A percentile compares a stretch with the other conserved stretches of the same genome.
Conservation (phyloP, 1,284 basidiomycete species). For the Filobasidium uniguttulatum region DNA sequence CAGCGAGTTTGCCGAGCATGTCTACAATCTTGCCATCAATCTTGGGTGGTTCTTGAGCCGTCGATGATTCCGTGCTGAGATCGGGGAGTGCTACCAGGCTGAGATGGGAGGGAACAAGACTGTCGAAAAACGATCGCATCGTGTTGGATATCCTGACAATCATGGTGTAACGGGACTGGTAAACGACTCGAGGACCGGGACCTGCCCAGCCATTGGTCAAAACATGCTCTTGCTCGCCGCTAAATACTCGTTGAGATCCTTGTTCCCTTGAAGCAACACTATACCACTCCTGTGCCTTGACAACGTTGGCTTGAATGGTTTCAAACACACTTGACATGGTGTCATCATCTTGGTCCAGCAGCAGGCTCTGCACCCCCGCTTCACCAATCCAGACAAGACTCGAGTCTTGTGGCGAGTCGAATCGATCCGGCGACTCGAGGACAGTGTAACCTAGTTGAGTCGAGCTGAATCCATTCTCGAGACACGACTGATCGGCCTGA, state of each 20-base stretch:
- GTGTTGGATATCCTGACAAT: constrained; percentile 24
- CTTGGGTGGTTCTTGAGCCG: no score
- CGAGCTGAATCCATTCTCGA: not conserved
- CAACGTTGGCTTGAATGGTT: constrained; percentile 7
- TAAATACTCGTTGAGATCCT: not conserved
- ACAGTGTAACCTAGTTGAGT: not conserved
- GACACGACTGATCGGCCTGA: constrained; percentile 18
- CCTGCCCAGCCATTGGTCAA: not conserved
- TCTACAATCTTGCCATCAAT: no score
- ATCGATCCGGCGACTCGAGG: not conserved
- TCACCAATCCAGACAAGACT: constrained; percentile 29
- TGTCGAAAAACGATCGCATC: constrained; percentile 28
- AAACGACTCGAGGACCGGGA: not conserved
- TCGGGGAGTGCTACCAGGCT: constrained; percentile 32
- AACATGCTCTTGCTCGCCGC: no score
- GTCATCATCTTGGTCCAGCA: no score
- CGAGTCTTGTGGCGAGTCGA: not conserved
- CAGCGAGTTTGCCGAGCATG: constrained; percentile 30
- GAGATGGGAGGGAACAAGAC: constrained; percentile 28
- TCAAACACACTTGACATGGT: constrained; percentile 11
- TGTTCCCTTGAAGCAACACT: not conserved
- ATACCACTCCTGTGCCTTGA: no score
- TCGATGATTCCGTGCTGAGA: constrained; percentile 3
- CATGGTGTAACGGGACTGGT: constrained; percentile 20
- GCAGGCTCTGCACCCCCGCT: constrained; percentile 21